These are phyloP conservation scores for Penicillium italicum DNA, from an alignment of 2,329 filamentous ascomycete genomes.

Conservation along the genomic window DNA sequence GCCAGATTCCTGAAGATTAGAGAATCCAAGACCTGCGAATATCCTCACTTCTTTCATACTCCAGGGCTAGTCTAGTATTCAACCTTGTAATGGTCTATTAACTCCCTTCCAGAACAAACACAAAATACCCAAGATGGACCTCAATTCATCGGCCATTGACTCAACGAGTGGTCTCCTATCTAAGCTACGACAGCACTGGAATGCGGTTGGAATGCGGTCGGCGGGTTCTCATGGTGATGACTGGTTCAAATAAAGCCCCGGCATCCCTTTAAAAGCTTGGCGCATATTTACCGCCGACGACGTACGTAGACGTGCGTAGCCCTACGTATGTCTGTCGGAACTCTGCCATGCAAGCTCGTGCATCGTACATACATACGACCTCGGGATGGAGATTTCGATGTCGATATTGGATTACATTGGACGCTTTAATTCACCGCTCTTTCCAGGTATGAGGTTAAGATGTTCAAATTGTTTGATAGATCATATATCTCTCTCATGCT, in stretches of 20 bases:
- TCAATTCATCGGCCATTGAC: not conserved
- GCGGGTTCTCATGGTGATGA: constrained; percentile 22
- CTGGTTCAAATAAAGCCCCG: constrained; percentile 14
- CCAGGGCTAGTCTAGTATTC: not conserved
- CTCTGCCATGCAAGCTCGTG: not conserved
- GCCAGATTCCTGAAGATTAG: constrained; percentile 7
- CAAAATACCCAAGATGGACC: not conserved
- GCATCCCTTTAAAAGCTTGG: constrained; percentile 7
- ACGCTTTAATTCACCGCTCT: not conserved
- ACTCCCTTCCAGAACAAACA: too few species aligned
- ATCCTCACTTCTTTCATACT: not conserved
- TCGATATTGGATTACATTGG: not conserved
- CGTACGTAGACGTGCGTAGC: not conserved
- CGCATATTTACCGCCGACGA: constrained; percentile 1
- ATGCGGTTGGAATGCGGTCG: constrained; percentile 21
- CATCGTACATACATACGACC: not conserved
- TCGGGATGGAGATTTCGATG: not conserved
- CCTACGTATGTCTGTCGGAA: constrained; percentile 3
- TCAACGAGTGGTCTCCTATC: not conserved
- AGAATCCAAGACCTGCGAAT: not conserved
- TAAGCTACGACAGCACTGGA: constrained; percentile 14
- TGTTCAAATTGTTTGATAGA: not conserved
- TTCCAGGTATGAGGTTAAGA: not conserved
- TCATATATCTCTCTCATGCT: not conserved
- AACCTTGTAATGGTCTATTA: not conserved